Conservation (phyloP, 305 asterid genomes). For the Petunia hybrid region DNA sequence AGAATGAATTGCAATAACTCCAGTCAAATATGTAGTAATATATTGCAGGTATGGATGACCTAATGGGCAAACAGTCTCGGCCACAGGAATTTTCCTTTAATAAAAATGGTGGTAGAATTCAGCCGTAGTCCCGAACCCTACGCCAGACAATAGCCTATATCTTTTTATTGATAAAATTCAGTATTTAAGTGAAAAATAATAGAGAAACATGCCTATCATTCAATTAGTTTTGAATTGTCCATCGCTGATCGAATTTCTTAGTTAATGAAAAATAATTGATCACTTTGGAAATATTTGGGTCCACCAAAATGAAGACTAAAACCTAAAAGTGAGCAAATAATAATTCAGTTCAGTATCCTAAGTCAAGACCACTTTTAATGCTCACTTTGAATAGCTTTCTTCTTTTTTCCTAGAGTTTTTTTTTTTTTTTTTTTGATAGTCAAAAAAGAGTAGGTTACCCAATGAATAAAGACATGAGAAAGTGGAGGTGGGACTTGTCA, state of each 20-base stretch:
- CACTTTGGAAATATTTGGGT: neutral
- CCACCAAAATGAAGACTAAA: conserved; percentile 25
- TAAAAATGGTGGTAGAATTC: neutral
- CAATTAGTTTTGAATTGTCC: too few relatives aligned
- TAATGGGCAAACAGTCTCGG: neutral
- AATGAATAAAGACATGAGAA: conserved; percentile 41
- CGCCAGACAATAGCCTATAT: too few relatives aligned
- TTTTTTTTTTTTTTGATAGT: conserved; percentile 35
- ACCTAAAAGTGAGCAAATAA: conserved; percentile 1
- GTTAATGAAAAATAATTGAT: too few relatives aligned
- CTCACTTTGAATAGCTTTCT: conserved; percentile 36
- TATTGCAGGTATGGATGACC: conserved; percentile 32
- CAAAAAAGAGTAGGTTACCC: conserved; percentile 20
- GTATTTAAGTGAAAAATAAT: too few relatives aligned
- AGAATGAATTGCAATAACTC: neutral
- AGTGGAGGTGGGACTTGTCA: conserved; percentile 42
- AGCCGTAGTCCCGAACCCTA: too few relatives aligned
- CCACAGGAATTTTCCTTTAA: conserved; percentile 22
- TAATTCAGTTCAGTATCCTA: conserved; percentile 20
- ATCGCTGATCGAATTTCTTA: too few relatives aligned
- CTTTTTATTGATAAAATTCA: too few relatives aligned
- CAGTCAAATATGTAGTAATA: conserved; percentile 18
- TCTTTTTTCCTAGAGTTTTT: neutral
- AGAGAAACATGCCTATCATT: too few relatives aligned
- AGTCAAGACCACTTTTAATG: conserved; percentile 37